These are phyloP conservation scores for Teunomyces tritomae DNA, from an alignment of 805 yeast species.

Conservation along the genomic window DNA sequence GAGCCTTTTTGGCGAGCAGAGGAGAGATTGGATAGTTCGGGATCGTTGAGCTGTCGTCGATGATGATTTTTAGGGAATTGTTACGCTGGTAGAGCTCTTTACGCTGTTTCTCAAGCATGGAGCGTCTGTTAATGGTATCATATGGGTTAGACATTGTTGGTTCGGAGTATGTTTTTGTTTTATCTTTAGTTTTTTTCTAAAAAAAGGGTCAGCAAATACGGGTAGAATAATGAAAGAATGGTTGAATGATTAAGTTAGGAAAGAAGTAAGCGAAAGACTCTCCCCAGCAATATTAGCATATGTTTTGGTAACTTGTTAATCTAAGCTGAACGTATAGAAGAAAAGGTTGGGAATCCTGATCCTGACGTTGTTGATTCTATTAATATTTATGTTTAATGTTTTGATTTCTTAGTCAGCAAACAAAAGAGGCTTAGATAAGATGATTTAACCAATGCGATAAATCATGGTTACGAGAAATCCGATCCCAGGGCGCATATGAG, in stretches of 20 bases:
- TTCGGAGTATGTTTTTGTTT: neutral
- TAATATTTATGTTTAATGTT: neutral
- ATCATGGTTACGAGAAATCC: too few relatives aligned
- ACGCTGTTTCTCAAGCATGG: conserved; percentile 18
- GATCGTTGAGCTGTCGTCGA: conserved; percentile 35
- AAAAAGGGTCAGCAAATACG: too few relatives aligned
- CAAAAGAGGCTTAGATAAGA: conserved; percentile 1
- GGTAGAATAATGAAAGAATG: too few relatives aligned
- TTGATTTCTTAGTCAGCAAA: conserved; percentile 1
- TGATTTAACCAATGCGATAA: neutral
- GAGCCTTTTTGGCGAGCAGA: conserved; percentile 15
- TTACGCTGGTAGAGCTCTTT: conserved; percentile 20
- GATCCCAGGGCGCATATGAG: too few relatives aligned
- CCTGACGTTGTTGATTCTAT: conserved; percentile 1
- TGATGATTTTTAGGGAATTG: conserved; percentile 26
- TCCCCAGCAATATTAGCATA: too few relatives aligned
- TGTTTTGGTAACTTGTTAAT: too few relatives aligned
- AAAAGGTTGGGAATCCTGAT: too few relatives aligned
- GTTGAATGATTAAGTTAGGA: too few relatives aligned
- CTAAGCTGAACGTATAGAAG: too few relatives aligned
- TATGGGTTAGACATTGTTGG: conserved; percentile 21
- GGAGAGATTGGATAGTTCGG: conserved; percentile 33
- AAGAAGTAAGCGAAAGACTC: too few relatives aligned
- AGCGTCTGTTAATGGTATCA: conserved; percentile 22
- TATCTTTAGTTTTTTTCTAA: too few relatives aligned